phyloP scores from a whole-genome alignment of 2,329 filamentous ascomycete genomes.

The Cladophialophora psammophila region DNA sequence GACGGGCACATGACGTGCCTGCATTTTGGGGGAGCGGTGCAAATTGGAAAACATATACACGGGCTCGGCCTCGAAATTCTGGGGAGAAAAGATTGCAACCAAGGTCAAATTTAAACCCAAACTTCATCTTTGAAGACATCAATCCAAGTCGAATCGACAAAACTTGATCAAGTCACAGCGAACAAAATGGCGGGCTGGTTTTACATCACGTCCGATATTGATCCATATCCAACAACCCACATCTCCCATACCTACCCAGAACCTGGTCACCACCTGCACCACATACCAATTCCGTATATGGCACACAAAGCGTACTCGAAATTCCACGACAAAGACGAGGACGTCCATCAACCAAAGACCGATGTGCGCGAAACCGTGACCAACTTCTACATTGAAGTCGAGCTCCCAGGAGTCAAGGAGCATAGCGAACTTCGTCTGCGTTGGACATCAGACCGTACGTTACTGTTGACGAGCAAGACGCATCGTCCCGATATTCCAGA shows the following conservation, averaged over 20 bases:
- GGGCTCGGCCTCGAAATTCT: not conserved
- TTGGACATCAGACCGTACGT: conserved; percentile 36
- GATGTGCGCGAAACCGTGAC: conserved; percentile 37
- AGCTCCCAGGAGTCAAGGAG: conserved; percentile 38
- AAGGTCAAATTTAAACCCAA: not conserved
- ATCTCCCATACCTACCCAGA: conserved; percentile 36
- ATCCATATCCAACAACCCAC: conserved; percentile 35
- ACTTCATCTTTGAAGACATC: not conserved
- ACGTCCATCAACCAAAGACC: conserved; percentile 32
- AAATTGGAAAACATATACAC: conserved; percentile 13
- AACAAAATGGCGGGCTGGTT: conserved; percentile 28
- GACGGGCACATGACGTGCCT: conserved; percentile 13
- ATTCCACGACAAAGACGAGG: conserved; percentile 34
- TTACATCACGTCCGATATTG: conserved; percentile 31
- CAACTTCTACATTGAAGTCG: conserved; percentile 40
- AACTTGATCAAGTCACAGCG: not conserved
- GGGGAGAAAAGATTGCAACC: not conserved
- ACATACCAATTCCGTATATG: conserved; percentile 32
- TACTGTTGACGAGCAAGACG: conserved; percentile 34
- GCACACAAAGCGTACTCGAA: conserved; percentile 32
- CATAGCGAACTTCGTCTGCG: conserved; percentile 33
- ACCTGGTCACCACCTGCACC: conserved; percentile 32
- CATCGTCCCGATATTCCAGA: conserved; percentile 33
- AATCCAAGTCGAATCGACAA: not conserved
- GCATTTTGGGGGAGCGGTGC: not conserved